phyloP scores from a whole-genome alignment of 2,329 filamentous ascomycete genomes.

The Cercospora sojina region DNA sequence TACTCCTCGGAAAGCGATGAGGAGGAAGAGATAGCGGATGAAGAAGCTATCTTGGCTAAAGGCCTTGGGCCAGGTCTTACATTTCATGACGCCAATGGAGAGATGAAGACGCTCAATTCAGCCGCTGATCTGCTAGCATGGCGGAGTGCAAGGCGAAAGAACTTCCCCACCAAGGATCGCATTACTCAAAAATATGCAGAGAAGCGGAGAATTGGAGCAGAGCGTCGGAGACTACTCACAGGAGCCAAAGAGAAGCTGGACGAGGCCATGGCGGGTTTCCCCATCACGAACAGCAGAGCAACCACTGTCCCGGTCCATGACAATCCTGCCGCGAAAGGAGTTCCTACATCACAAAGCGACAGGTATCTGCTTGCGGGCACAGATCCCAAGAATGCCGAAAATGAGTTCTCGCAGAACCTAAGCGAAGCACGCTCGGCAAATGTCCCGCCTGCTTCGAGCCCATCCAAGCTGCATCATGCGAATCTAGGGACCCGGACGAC shows the following conservation, averaged over 20 bases:
- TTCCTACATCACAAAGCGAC: not conserved
- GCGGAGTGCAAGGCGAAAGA: slow-evolving; percentile 75
- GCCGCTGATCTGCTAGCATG: slow-evolving; percentile 72
- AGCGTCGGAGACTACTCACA: slow-evolving; percentile 38
- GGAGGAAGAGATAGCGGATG: slow-evolving; percentile 69
- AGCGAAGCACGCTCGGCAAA: not conserved
- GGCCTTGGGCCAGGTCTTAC: slow-evolving; percentile 36
- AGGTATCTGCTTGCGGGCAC: not conserved
- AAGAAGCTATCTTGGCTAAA: slow-evolving; percentile 55
- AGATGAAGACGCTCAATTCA: slow-evolving; percentile 53
- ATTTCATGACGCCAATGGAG: slow-evolving; percentile 56
- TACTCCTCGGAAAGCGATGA: slow-evolving; percentile 43
- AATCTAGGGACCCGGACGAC: not conserved
- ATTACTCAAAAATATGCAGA: slow-evolving; percentile 54
- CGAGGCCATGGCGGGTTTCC: not conserved
- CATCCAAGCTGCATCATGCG: not conserved
- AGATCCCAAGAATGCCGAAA: not conserved
- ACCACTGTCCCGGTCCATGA: not conserved
- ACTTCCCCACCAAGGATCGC: slow-evolving; percentile 75
- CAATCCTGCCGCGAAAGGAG: not conserved
- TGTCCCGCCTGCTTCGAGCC: not conserved
- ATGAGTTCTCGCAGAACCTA: not conserved
- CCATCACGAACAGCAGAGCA: not conserved
- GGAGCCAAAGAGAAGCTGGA: slow-evolving; percentile 24
- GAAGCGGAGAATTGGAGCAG: slow-evolving; percentile 32